phyloP scores from a whole-genome alignment of 2,329 filamentous ascomycete genomes.

The Aspergillus texensis region DNA sequence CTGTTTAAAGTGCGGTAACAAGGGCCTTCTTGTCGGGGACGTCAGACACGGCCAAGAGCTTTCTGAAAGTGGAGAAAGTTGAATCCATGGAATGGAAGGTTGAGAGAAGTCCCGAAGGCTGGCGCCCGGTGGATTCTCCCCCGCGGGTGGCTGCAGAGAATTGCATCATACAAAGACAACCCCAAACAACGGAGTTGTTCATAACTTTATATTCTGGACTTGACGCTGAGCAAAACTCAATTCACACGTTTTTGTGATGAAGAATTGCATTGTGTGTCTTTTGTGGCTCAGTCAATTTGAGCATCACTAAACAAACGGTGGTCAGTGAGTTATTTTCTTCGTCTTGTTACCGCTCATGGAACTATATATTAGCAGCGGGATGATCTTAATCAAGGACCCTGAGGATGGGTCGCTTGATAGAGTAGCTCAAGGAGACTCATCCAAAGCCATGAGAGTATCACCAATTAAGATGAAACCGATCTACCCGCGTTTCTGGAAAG shows the following conservation, averaged over 20 bases:
- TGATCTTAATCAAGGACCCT: conserved; percentile 1
- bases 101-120: background rate
- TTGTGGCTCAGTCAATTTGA: background rate
- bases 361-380: background rate
- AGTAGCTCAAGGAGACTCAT: background rate
- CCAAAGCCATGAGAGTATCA: background rate
- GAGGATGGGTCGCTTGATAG: background rate
- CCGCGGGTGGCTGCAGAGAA: conserved; percentile 4
- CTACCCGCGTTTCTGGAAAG: background rate
- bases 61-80: background rate
- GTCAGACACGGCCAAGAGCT: background rate
- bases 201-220: background rate
- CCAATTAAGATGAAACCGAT: conserved; percentile 3
- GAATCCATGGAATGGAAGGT: conserved; percentile 2
- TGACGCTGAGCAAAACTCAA: background rate
- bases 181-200: background rate
- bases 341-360: background rate
- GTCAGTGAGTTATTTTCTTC: background rate
- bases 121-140: background rate
- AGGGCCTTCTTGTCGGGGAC: background rate
- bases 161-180: conserved; percentile 2
- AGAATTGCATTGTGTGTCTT: background rate
- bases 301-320: background rate
- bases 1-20: background rate
- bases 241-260: background rate